Conservation (phyloP, 352 stramenopile species). For the Phytopythium boreale region DNA sequence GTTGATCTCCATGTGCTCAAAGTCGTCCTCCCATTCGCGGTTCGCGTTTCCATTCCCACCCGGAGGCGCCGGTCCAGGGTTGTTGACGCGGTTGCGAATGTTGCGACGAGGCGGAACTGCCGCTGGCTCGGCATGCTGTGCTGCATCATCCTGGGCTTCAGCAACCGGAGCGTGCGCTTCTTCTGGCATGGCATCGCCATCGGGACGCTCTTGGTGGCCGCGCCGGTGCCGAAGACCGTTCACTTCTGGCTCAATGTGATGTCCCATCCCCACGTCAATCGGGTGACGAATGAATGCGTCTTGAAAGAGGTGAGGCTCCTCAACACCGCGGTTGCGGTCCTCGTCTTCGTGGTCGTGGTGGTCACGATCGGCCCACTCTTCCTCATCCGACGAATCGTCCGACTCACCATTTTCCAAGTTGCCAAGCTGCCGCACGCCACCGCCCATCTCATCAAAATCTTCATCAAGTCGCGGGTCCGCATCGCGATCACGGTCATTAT, state of each 20-base stretch:
- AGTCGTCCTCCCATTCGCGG: slow-evolving; percentile 83
- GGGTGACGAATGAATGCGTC: slow-evolving; percentile 44
- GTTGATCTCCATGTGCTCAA: slow-evolving; percentile 93
- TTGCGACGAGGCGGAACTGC: slow-evolving; percentile 22
- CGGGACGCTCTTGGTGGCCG: slow-evolving; percentile 5
- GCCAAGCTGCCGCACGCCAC: slow-evolving; percentile 23
- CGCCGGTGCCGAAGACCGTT: slow-evolving; percentile 38
- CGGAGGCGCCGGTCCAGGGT: slow-evolving; percentile 16
- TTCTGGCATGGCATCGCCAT: not conserved
- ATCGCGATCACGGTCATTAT: slow-evolving; percentile 13
- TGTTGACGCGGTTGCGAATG: slow-evolving; percentile 31
- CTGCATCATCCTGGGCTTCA: slow-evolving; percentile 12
- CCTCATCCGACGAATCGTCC: slow-evolving; percentile 57
- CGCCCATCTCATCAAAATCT: slow-evolving; percentile 32
- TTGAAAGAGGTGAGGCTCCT: slow-evolving; percentile 14
- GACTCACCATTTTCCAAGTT: slow-evolving; percentile 41
- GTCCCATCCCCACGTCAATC: slow-evolving; percentile 20
- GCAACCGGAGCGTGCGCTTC: not conserved
- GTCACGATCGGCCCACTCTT: slow-evolving; percentile 30
- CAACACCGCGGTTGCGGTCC: not conserved
- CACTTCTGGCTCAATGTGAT: slow-evolving; percentile 10
- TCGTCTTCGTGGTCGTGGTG: slow-evolving; percentile 16
- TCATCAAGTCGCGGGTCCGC: slow-evolving; percentile 25
- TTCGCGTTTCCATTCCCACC: slow-evolving; percentile 33
- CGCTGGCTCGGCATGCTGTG: slow-evolving; percentile 15